A percentile compares a stretch with the other conserved stretches of the same genome.
These are phyloP conservation scores for Calonectria crousiana DNA, from an alignment of 2,329 filamentous ascomycete genomes.

Conservation along the genomic window DNA sequence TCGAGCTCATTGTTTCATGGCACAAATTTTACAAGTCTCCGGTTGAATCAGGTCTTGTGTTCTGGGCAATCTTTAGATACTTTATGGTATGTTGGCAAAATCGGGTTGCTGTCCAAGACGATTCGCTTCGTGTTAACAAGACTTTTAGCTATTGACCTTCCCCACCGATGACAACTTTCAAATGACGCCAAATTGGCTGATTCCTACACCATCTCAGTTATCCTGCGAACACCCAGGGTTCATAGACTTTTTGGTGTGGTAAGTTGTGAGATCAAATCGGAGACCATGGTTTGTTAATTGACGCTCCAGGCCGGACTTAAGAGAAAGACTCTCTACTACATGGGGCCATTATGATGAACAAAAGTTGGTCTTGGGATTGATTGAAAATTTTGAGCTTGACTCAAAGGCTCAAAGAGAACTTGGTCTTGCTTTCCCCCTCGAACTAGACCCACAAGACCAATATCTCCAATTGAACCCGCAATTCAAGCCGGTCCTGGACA, in stretches of 20 bases:
- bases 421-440: not conserved
- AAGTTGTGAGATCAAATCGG: too few relatives aligned
- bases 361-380: not conserved
- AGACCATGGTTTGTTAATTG: not conserved
- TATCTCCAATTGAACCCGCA: not conserved
- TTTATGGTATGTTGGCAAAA: not conserved
- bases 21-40: not conserved
- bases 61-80: not conserved
- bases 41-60: not conserved
- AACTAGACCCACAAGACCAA: not conserved
- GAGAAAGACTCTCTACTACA: not conserved
- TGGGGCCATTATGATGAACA: not conserved
- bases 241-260: not conserved
- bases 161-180: not conserved
- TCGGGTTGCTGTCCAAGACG: too few relatives aligned
- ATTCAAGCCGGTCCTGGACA: not conserved
- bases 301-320: not conserved
- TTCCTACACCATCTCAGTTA: not conserved
- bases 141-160: not conserved
- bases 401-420: not conserved
- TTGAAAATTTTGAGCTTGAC: not conserved
- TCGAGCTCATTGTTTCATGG: not conserved
- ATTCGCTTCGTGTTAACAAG: too few relatives aligned
- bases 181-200: not conserved
- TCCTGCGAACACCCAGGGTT: not conserved